Conservation (phyloP, 331 rosid species). For the Arachis monticola region DNA sequence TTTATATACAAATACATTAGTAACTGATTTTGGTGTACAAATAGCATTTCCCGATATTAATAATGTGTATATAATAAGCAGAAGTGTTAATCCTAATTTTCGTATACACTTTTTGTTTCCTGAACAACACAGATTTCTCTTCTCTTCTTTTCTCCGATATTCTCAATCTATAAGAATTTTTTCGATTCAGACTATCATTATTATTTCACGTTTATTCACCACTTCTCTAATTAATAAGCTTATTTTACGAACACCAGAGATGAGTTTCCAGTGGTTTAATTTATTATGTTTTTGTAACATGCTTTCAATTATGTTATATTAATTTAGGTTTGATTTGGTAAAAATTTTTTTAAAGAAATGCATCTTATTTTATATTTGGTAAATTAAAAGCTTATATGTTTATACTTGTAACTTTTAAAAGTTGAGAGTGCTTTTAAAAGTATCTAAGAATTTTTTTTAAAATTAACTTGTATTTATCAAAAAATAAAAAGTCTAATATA, state of each 20-base stretch:
- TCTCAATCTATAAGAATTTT: background rate
- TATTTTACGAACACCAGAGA: background rate
- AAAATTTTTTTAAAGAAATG: no score
- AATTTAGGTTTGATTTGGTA: background rate
- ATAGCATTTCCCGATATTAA: no score
- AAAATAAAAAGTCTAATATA: no score
- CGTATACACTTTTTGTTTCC: conserved; percentile 25
- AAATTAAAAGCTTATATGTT: no score
- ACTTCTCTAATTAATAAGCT: background rate
- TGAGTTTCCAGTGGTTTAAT: background rate
- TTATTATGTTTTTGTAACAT: background rate
- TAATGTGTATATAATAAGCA: no score
- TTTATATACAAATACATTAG: no score
- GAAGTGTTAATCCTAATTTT: background rate
- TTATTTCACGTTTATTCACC: background rate
- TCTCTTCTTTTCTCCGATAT: background rate
- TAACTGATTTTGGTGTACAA: no score
- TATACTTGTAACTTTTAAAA: no score
- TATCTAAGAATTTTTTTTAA: no score
- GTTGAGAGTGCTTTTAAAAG: no score
- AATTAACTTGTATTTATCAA: no score
- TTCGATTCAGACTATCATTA: background rate
- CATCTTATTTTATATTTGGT: no score
- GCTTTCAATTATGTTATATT: background rate
- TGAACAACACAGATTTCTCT: conserved; percentile 40